Percentiles rank a stretch among this genome's conserved stretches.
Evolutionary conservation across 148 eudicot genomes (phyloP).

Genomic region (Nepenthes mirabilis): DNA sequence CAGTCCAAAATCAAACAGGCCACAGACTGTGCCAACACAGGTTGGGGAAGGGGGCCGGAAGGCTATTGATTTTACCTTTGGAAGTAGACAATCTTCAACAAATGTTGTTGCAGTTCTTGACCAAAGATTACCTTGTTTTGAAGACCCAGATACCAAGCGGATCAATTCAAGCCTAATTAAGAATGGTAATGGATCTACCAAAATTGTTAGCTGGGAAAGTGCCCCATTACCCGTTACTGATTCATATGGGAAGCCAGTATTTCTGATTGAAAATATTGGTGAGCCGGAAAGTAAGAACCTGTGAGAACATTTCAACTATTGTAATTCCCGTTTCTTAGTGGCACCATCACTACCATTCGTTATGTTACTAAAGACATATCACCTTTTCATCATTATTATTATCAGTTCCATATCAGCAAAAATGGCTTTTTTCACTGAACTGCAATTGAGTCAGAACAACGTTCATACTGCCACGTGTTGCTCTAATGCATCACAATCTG

Average conservation of each 20-base stretch:
- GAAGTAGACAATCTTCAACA: slow-evolving; percentile 31
- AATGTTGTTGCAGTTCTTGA: slow-evolving; percentile 55
- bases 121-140: slow-evolving; percentile 34
- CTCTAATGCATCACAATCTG: no score
- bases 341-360: background rate
- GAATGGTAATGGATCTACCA: slow-evolving; percentile 18
- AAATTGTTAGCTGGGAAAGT: slow-evolving; percentile 35
- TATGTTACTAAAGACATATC: background rate
- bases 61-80: slow-evolving; percentile 25
- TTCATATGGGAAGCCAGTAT: slow-evolving; percentile 22
- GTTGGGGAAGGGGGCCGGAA: slow-evolving; percentile 25
- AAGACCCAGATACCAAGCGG: slow-evolving; percentile 54
- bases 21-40: slow-evolving; percentile 26
- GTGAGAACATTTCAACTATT: background rate
- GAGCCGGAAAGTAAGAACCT: slow-evolving; percentile 34
- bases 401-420: no score
- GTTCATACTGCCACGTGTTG: no score
- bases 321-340: background rate
- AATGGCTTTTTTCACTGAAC: no score
- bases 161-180: slow-evolving; percentile 35
- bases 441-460: no score
- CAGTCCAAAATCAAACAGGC: slow-evolving; percentile 44
- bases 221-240: slow-evolving; percentile 24
- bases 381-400: background rate
- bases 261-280: slow-evolving; percentile 25